Conservation (phyloP, 129 eudicot species). For the Ambrosia trifida region DNA sequence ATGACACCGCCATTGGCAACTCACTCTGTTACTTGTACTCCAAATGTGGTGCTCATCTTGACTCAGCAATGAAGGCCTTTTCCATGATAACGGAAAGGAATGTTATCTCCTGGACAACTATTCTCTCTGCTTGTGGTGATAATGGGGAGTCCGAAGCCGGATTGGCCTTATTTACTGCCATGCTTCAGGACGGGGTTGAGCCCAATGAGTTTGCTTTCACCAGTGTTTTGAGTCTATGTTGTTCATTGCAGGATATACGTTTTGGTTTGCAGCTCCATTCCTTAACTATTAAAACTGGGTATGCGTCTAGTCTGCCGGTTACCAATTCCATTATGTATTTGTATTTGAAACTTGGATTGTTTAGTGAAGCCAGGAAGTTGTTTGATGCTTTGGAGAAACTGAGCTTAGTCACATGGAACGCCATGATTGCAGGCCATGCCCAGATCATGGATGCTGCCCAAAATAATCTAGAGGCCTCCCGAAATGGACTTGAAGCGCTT, state of each 20-base stretch:
- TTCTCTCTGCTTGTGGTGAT: slow-evolving; percentile 75
- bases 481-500: slow-evolving; percentile 72
- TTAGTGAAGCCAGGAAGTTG: slow-evolving; percentile 64
- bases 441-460: slow-evolving; percentile 63
- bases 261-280: slow-evolving; percentile 79
- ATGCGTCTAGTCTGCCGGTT: slow-evolving; percentile 42
- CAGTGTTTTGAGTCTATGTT: slow-evolving; percentile 68
- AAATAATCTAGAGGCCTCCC: slow-evolving; percentile 48
- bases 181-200: slow-evolving; percentile 64
- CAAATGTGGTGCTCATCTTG: slow-evolving; percentile 45
- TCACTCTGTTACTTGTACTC: slow-evolving; percentile 77
- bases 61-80: slow-evolving; percentile 54
- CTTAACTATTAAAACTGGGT: slow-evolving; percentile 62
- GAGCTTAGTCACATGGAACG: slow-evolving; percentile 83
- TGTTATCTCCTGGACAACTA: slow-evolving; percentile 86
- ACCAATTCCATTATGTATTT: slow-evolving; percentile 70
- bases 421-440: slow-evolving; percentile 89
- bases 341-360: slow-evolving; percentile 65
- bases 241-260: slow-evolving; percentile 56
- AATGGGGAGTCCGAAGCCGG: slow-evolving; percentile 67
- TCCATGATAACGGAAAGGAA: slow-evolving; percentile 60
- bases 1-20: slow-evolving; percentile 67
- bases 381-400: slow-evolving; percentile 60
- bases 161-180: slow-evolving; percentile 48
- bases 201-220: slow-evolving; percentile 75